phyloP scores from a whole-genome alignment of 202 grass and related monocot genomes.

The Panicum hallii region DNA sequence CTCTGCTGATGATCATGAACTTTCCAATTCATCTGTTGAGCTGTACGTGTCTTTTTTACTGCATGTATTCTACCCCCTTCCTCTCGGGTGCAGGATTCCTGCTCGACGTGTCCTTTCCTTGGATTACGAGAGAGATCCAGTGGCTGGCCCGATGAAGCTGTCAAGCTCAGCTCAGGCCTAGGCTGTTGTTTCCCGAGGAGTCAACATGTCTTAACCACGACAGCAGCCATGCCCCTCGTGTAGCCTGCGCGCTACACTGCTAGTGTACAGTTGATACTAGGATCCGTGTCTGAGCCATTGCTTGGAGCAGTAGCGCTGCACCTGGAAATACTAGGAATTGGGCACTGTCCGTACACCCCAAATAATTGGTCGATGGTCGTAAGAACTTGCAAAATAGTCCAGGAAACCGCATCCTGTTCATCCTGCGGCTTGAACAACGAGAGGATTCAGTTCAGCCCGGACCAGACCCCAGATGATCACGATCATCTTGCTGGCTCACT shows the following conservation, averaged over 20 bases:
- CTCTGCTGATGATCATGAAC: background rate
- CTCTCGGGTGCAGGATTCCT: constrained; percentile 8
- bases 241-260: constrained; percentile 6
- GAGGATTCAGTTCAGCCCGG: background rate
- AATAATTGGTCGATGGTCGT: background rate
- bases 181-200: constrained; percentile 54
- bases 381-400: background rate
- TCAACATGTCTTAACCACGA: constrained; percentile 29
- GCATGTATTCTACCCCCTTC: background rate
- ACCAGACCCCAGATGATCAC: background rate
- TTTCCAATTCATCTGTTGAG: background rate
- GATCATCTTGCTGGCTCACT: background rate
- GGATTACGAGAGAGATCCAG: constrained; percentile 30
- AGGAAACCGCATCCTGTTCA: background rate
- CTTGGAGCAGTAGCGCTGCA: background rate
- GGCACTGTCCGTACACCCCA: background rate
- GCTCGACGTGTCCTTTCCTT: constrained; percentile 49
- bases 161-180: background rate
- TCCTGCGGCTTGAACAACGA: background rate
- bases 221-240: constrained; percentile 4
- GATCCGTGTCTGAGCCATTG: constrained; percentile 40
- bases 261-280: constrained; percentile 8
- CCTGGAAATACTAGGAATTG: background rate
- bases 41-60: background rate
- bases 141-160: constrained; percentile 33